A percentile compares a stretch with the other conserved stretches of the same genome.
phyloP scores from a whole-genome alignment of 2,329 filamentous ascomycete genomes.

The Calycina herbarum region DNA sequence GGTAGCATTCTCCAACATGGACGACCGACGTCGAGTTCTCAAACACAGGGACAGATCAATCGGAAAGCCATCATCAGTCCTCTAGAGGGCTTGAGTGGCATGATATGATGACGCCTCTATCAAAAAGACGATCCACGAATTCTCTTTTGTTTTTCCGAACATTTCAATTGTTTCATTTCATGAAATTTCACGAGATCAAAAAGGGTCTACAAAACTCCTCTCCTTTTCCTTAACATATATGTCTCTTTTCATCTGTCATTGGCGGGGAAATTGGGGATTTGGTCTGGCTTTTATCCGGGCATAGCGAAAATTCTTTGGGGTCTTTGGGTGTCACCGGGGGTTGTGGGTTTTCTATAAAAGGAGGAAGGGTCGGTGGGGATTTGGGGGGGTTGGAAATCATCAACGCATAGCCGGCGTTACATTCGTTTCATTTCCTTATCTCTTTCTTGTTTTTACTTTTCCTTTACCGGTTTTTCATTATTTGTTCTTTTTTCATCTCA shows the following conservation, averaged over 20 bases:
- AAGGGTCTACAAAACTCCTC: no score
- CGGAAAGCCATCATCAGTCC: slow-evolving; percentile 38
- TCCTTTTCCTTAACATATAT: slow-evolving; percentile 6
- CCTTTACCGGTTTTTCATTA: background rate
- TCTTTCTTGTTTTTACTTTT: slow-evolving; percentile 7
- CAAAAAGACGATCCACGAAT: background rate
- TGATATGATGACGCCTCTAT: slow-evolving; percentile 43
- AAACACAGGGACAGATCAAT: slow-evolving; percentile 17
- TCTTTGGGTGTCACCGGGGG: background rate
- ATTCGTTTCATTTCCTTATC: background rate
- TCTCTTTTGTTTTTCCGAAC: slow-evolving; percentile 12
- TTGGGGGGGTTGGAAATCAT: background rate
- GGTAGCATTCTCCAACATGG: slow-evolving; percentile 17
- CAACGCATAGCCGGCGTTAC: background rate
- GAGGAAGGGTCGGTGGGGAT: background rate
- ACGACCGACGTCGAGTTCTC: background rate
- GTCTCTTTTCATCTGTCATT: background rate
- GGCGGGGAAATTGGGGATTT: slow-evolving; percentile 2
- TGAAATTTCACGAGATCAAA: slow-evolving; percentile 4
- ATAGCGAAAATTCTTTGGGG: slow-evolving; percentile 2
- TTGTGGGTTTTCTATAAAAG: slow-evolving; percentile 1
- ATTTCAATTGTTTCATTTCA: slow-evolving; percentile 5
- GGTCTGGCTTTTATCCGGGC: slow-evolving; percentile 3
- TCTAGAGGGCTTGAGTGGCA: slow-evolving; percentile 45
- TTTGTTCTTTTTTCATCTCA: background rate